phyloP scores from a whole-genome alignment of 441 rosid genomes.

The Flueggea neowawraea region DNA sequence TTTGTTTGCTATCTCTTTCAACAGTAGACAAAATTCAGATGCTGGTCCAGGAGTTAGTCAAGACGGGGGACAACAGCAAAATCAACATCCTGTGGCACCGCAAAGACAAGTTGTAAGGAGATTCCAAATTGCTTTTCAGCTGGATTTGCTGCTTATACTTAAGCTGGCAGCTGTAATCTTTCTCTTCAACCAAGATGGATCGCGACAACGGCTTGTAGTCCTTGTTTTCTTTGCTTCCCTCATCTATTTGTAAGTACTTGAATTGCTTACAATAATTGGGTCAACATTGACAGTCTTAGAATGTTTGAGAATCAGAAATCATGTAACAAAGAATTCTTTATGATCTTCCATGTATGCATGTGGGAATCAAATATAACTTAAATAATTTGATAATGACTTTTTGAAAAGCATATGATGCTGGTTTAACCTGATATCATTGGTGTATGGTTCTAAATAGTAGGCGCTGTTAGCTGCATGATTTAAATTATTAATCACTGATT shows the following conservation, averaged over 20 bases:
- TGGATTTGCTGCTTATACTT: conserved; percentile 80
- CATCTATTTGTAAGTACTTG: conserved; percentile 73
- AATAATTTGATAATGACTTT: no score
- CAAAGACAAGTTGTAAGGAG: conserved; percentile 84
- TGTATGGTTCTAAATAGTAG: background rate
- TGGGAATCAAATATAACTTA: no score
- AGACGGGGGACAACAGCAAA: conserved; percentile 48
- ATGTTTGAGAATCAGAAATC: background rate
- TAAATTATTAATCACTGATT: no score
- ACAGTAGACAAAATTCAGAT: conserved; percentile 37
- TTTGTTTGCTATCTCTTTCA: background rate
- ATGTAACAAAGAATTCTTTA: background rate
- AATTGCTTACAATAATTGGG: background rate
- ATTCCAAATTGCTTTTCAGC: conserved; percentile 90
- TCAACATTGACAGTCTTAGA: background rate
- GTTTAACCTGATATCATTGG: no score
- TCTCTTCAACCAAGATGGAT: conserved; percentile 98
- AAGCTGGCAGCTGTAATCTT: conserved; percentile 93
- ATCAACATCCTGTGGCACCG: conserved; percentile 53
- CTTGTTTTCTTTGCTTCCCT: conserved; percentile 82
- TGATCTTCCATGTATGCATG: no score
- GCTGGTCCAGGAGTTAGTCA: conserved; percentile 37
- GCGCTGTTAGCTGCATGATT: no score
- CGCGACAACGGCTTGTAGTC: conserved; percentile 79
- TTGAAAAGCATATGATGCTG: no score